Conservation (phyloP, 176 grass and related monocot genomes). For the Aegilops bicornis region DNA sequence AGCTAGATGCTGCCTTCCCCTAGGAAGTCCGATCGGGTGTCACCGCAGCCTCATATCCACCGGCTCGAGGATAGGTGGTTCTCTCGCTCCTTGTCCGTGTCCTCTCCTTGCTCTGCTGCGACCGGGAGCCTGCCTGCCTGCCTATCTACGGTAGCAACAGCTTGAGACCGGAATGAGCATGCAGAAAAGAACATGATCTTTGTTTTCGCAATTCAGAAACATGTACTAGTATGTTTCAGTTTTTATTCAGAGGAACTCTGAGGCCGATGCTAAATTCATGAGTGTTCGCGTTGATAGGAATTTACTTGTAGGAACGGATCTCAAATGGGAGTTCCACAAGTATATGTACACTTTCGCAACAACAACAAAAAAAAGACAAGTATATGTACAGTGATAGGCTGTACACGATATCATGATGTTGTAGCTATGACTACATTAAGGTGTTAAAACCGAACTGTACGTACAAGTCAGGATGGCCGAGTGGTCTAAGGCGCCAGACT, state of each 20-base stretch:
- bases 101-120: not conserved
- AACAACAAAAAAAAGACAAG: too few species aligned
- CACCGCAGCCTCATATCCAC: slow-evolving; percentile 68
- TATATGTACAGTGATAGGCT: too few species aligned
- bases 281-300: not conserved
- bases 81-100: not conserved
- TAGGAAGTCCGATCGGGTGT: not conserved
- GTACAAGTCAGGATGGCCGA: slow-evolving; percentile 90
- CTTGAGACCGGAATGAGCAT: not conserved
- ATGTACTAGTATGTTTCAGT: too few species aligned
- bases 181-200: not conserved
- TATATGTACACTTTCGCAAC: too few species aligned
- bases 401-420: too few species aligned
- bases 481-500: slow-evolving; percentile 99
- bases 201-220: too few species aligned
- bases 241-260: too few species aligned
- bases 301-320: not conserved
- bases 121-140: too few species aligned
- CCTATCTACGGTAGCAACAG: not conserved
- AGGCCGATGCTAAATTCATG: not conserved
- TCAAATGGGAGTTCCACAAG: not conserved
- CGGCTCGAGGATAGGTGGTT: slow-evolving; percentile 45
- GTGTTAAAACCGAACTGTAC: too few species aligned
- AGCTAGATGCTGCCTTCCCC: not conserved
- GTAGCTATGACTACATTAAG: too few species aligned